Percentiles rank a stretch among this genome's conserved stretches.
Conservation (phyloP, 177 flowering plant species). For the Vitis hybrid region DNA sequence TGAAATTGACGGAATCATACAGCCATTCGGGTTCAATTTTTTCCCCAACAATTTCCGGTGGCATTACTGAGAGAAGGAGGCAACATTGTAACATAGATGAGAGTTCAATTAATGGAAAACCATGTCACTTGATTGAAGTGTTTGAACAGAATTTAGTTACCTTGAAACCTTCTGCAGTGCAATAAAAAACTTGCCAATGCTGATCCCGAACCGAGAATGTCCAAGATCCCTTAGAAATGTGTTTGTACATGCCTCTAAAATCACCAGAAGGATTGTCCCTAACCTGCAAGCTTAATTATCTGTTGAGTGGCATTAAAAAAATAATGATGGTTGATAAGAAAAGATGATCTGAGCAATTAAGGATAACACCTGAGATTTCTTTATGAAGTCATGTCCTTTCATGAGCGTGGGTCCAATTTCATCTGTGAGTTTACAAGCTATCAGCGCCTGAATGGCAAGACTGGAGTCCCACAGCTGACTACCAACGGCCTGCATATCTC, state of each 20-base stretch:
- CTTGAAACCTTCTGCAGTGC: slow-evolving; percentile 45
- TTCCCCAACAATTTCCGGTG: slow-evolving; percentile 11
- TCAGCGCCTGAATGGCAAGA: slow-evolving; percentile 35
- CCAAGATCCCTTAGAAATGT: slow-evolving; percentile 45
- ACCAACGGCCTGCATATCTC: slow-evolving; percentile 29
- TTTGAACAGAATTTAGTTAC: too few species aligned
- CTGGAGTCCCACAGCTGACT: slow-evolving; percentile 46
- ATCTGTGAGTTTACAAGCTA: slow-evolving; percentile 34
- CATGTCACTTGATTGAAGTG: too few species aligned
- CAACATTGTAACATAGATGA: too few species aligned
- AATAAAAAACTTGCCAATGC: slow-evolving; percentile 29
- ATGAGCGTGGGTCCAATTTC: slow-evolving; percentile 31
- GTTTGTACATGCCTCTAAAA: slow-evolving; percentile 33
- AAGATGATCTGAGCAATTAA: too few species aligned
- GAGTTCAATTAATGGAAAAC: too few species aligned
- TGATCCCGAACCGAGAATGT: slow-evolving; percentile 42
- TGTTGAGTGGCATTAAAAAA: too few species aligned
- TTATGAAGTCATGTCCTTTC: slow-evolving; percentile 40
- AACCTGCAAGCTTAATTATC: too few species aligned
- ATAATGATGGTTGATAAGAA: too few species aligned
- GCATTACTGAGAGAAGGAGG: too few species aligned
- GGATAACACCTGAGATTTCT: slow-evolving; percentile 42
- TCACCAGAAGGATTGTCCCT: slow-evolving; percentile 44
- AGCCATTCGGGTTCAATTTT: slow-evolving; percentile 17
- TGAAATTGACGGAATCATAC: slow-evolving; percentile 18